phyloP scores from a whole-genome alignment of 371 early-diverging fungal genomes.

The Parasitella parasitica region DNA sequence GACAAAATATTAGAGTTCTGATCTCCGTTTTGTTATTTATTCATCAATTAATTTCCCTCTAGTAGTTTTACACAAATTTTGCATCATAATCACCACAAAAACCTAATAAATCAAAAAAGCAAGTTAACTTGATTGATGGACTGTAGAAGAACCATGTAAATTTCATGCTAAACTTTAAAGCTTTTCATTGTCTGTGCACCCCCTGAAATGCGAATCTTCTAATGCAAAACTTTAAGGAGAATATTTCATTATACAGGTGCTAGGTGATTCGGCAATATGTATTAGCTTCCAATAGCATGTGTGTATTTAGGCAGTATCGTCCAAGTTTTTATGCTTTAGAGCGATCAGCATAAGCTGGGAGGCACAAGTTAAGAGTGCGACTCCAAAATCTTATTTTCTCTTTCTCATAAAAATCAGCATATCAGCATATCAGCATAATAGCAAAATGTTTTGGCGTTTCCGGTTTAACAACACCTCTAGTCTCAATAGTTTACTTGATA shows the following conservation, averaged over 20 bases:
- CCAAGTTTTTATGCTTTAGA: too few relatives aligned
- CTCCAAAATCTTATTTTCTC: background rate
- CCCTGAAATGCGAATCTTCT: background rate
- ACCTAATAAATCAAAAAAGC: background rate
- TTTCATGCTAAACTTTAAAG: background rate
- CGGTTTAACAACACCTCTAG: constrained; percentile 73
- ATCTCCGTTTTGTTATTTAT: background rate
- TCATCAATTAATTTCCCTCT: background rate
- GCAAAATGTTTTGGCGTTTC: constrained; percentile 79
- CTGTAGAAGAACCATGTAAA: background rate
- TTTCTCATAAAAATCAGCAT: background rate
- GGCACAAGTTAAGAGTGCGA: background rate
- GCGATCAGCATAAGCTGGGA: too few relatives aligned
- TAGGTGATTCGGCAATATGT: too few relatives aligned
- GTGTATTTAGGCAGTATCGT: too few relatives aligned
- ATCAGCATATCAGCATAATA: background rate
- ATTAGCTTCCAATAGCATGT: too few relatives aligned
- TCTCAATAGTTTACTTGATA: constrained; percentile 77
- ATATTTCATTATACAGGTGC: too few relatives aligned
- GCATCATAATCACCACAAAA: background rate
- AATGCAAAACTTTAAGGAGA: too few relatives aligned
- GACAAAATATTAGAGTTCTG: background rate
- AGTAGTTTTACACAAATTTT: background rate
- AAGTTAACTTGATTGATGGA: too few relatives aligned
- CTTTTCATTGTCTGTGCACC: background rate